Evolutionary conservation across 192 early-diverging fungal genomes (phyloP).

Genomic region (Entomortierella chlamydospora): DNA sequence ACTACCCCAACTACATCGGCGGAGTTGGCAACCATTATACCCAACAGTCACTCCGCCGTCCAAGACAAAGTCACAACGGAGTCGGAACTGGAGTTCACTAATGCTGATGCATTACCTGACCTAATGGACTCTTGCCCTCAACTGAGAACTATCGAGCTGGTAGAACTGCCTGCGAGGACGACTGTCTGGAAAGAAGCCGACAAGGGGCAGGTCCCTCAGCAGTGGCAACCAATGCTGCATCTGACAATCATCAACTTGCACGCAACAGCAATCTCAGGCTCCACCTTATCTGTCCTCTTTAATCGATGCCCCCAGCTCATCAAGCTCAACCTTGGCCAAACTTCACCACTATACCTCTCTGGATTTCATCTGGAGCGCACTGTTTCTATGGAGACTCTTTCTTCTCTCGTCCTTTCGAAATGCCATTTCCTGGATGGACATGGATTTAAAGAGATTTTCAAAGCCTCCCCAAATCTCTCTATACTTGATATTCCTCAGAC

Average conservation of each 20-base stretch:
- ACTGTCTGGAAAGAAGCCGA: neutral
- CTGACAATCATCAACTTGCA: slow-evolving; percentile 46
- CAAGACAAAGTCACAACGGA: slow-evolving; percentile 1
- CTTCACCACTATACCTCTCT: slow-evolving; percentile 21
- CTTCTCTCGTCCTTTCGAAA: slow-evolving; percentile 5
- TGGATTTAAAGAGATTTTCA: slow-evolving; percentile 48
- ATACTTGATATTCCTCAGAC: slow-evolving; percentile 28
- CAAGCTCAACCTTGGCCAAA: slow-evolving; percentile 35
- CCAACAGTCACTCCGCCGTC: neutral
- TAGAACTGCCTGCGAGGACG: slow-evolving; percentile 5
- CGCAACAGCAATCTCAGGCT: slow-evolving; percentile 29
- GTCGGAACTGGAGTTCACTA: slow-evolving; percentile 27
- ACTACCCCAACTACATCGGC: neutral
- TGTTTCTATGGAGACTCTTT: slow-evolving; percentile 4
- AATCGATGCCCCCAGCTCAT: slow-evolving; percentile 18
- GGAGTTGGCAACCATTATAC: neutral
- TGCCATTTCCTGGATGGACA: slow-evolving; percentile 51
- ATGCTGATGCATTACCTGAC: slow-evolving; percentile 14
- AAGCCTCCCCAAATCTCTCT: slow-evolving; percentile 12
- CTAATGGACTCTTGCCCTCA: slow-evolving; percentile 40
- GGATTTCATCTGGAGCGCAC: slow-evolving; percentile 17
- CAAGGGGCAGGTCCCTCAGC: neutral
- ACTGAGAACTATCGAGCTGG: slow-evolving; percentile 21
- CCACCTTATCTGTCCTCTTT: slow-evolving; percentile 28
- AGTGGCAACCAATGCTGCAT: slow-evolving; percentile 15